Conservation (phyloP, 805 yeast species). For the Suhomyces prunicola region DNA sequence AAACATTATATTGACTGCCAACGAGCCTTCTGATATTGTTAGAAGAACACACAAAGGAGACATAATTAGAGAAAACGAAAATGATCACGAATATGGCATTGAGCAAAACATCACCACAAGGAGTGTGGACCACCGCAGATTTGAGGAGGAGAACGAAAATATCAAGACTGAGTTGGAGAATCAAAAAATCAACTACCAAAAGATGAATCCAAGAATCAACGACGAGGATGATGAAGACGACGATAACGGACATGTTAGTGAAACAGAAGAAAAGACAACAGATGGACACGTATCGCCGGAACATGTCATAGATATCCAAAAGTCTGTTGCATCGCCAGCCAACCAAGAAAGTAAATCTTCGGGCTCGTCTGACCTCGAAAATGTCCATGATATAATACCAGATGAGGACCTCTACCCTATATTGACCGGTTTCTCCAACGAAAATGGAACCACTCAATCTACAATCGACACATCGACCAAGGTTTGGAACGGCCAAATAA, state of each 20-base stretch:
- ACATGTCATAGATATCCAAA: background rate
- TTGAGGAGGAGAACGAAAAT: slow-evolving; percentile 11
- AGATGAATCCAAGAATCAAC: slow-evolving; percentile 19
- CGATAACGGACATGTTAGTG: slow-evolving; percentile 5
- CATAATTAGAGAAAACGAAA: slow-evolving; percentile 58
- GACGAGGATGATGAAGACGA: slow-evolving; percentile 26
- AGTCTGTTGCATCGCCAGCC: background rate
- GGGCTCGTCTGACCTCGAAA: slow-evolving; percentile 7
- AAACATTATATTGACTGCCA: slow-evolving; percentile 63
- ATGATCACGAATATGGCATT: slow-evolving; percentile 18
- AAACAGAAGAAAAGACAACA: slow-evolving; percentile 4
- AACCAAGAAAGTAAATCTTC: slow-evolving; percentile 3
- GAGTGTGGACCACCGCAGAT: slow-evolving; percentile 37
- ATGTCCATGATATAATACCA: slow-evolving; percentile 1
- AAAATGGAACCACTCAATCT: background rate
- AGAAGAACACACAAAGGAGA: slow-evolving; percentile 88
- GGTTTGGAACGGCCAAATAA: slow-evolving; percentile 47
- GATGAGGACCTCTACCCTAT: slow-evolving; percentile 4
- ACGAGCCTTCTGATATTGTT: slow-evolving; percentile 53
- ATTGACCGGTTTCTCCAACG: background rate
- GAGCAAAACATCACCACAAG: slow-evolving; percentile 27
- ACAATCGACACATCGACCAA: background rate
- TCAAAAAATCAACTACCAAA: slow-evolving; percentile 10
- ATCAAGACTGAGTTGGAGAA: background rate
- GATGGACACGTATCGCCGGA: background rate